phyloP scores from a whole-genome alignment of 2,329 filamentous ascomycete species.

The Diaporthe citriasiana region DNA sequence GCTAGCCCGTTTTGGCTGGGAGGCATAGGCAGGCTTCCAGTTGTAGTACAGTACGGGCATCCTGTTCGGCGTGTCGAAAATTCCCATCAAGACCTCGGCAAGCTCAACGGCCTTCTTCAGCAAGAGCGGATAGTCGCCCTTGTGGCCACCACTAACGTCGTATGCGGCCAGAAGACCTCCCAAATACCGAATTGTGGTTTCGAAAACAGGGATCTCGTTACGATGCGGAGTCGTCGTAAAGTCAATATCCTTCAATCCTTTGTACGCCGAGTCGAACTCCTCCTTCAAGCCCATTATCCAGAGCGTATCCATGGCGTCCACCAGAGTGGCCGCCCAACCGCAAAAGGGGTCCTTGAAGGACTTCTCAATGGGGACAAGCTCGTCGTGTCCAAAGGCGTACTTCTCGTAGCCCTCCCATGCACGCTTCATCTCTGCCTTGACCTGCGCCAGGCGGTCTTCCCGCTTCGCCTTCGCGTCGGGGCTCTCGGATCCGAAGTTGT shows the following conservation, averaged over 20 bases:
- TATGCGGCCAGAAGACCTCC: conserved; percentile 89
- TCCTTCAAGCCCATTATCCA: conserved; percentile 87
- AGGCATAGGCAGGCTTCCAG: conserved; percentile 78
- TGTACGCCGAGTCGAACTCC: conserved; percentile 84
- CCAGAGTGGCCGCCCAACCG: conserved; percentile 89
- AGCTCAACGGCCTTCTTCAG: conserved; percentile 85
- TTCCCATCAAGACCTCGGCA: conserved; percentile 83
- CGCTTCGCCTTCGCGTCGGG: conserved; percentile 72
- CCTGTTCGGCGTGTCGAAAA: conserved; percentile 93
- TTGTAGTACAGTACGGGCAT: conserved; percentile 88
- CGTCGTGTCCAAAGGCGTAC: conserved; percentile 88
- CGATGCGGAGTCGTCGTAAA: conserved; percentile 79
- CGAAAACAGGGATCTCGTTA: conserved; percentile 86
- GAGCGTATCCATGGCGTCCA: conserved; percentile 85
- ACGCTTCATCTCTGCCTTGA: conserved; percentile 81
- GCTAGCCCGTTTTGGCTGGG: conserved; percentile 74
- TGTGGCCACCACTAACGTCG: conserved; percentile 79
- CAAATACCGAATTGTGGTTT: conserved; percentile 92
- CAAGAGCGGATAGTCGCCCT: conserved; percentile 72
- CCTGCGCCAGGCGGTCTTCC: conserved; percentile 71
- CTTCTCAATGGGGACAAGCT: conserved; percentile 81
- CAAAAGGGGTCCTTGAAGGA: conserved; percentile 85
- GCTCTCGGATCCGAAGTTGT: conserved; percentile 77
- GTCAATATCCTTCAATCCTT: conserved; percentile 80
- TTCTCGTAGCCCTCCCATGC: conserved; percentile 87